Evolutionary conservation across 768 basidiomycete genomes (phyloP).

Genomic region (Trametes meyenii): DNA sequence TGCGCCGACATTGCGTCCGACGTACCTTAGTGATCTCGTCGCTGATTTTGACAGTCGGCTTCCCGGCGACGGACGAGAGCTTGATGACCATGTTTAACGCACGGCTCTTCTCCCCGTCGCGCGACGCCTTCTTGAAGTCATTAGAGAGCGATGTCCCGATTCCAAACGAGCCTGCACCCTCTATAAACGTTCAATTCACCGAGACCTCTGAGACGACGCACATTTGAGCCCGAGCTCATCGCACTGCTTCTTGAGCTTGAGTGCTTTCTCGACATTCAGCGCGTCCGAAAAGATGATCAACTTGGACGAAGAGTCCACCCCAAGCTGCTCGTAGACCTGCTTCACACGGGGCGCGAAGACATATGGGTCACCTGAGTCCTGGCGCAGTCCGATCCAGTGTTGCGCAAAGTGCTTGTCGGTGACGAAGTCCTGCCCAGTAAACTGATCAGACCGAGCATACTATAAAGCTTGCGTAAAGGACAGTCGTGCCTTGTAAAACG

Average conservation of each 20-base stretch:
- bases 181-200: not conserved
- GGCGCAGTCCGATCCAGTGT: slow-evolving; percentile 83
- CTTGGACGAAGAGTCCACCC: slow-evolving; percentile 67
- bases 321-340: slow-evolving; percentile 68
- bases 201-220: slow-evolving; percentile 32
- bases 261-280: slow-evolving; percentile 69
- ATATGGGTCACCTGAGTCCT: slow-evolving; percentile 93
- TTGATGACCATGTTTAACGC: slow-evolving; percentile 97
- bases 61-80: slow-evolving; percentile 69
- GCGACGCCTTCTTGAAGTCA: slow-evolving; percentile 64
- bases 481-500: slow-evolving; percentile 71
- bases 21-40: slow-evolving; percentile 85
- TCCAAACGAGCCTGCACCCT: slow-evolving; percentile 74
- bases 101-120: slow-evolving; percentile 64
- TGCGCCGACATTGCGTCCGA: not conserved
- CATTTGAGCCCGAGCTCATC: slow-evolving; percentile 72
- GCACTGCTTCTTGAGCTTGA: slow-evolving; percentile 71
- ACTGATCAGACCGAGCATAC: not conserved
- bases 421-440: slow-evolving; percentile 55
- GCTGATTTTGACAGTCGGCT: slow-evolving; percentile 89
- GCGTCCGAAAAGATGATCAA: slow-evolving; percentile 84
- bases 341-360: slow-evolving; percentile 77
- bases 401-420: slow-evolving; percentile 58
- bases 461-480: not conserved
- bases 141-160: slow-evolving; percentile 94